Percentiles rank a stretch among this genome's conserved stretches.
phyloP scores from a whole-genome alignment of 1,284 basidiomycete genomes.

The Rhodotorula sp. region DNA sequence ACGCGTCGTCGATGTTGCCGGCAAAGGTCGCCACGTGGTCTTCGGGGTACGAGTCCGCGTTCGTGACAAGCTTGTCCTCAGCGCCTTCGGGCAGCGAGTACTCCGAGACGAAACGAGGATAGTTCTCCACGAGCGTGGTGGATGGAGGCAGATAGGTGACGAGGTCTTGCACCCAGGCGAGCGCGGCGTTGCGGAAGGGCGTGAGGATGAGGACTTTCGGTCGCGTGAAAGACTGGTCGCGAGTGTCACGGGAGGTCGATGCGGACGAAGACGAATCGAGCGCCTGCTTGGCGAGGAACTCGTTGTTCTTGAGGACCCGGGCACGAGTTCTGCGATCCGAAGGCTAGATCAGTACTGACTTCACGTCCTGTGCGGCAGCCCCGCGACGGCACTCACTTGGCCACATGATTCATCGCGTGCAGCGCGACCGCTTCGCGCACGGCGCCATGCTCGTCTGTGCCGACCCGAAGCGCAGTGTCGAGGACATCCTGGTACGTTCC shows the following conservation, averaged over 20 bases:
- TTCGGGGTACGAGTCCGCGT: conserved; percentile 67
- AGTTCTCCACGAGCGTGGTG: conserved; percentile 73
- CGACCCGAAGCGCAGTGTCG: conserved; percentile 60
- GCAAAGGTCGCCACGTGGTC: conserved; percentile 93
- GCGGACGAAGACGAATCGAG: conserved; percentile 55
- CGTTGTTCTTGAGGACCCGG: conserved; percentile 89
- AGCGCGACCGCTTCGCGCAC: conserved; percentile 67
- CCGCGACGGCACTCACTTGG: conserved; percentile 61
- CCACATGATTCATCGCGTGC: conserved; percentile 79
- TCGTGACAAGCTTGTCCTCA: conserved; percentile 71
- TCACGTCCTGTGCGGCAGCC: background rate
- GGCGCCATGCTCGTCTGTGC: conserved; percentile 48
- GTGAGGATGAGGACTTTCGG: conserved; percentile 88
- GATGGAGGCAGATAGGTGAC: conserved; percentile 61
- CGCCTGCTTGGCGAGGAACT: conserved; percentile 68
- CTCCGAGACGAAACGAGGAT: conserved; percentile 73
- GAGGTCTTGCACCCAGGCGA: conserved; percentile 64
- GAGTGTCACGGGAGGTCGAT: conserved; percentile 52
- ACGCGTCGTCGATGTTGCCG: conserved; percentile 97
- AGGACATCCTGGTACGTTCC: conserved; percentile 68
- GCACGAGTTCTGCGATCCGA: conserved; percentile 71
- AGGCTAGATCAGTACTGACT: background rate
- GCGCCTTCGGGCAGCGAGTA: conserved; percentile 77
- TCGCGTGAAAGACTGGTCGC: conserved; percentile 96
- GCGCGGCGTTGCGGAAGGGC: conserved; percentile 85